Conservation (phyloP, 805 yeast genomes). For the Babjeviella inositovora region DNA sequence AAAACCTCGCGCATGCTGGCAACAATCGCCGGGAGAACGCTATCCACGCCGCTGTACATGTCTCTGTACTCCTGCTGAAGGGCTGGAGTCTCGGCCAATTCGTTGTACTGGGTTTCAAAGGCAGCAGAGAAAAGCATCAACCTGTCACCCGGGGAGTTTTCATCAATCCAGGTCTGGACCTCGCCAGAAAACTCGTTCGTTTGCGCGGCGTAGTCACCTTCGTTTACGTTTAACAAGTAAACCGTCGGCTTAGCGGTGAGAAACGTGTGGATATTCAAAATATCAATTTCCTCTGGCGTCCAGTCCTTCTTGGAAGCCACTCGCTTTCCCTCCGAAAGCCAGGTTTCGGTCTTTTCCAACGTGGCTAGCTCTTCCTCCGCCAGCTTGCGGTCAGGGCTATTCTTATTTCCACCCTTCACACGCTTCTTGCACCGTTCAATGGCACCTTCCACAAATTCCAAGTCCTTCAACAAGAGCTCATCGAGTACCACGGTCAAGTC, state of each 20-base stretch:
- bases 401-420: conserved; percentile 11
- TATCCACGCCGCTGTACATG: conserved; percentile 16
- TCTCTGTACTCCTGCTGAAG: conserved; percentile 12
- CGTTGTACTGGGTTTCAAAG: conserved; percentile 23
- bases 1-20: conserved; percentile 49
- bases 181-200: conserved; percentile 30
- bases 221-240: conserved; percentile 57
- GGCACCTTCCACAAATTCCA: conserved; percentile 43
- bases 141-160: conserved; percentile 42
- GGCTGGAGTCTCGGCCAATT: conserved; percentile 5
- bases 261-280: conserved; percentile 56
- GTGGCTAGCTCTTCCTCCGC: conserved; percentile 12
- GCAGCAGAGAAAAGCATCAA: conserved; percentile 24
- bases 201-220: conserved; percentile 43
- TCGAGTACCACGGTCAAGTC: conserved; percentile 50
- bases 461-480: conserved; percentile 49
- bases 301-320: conserved; percentile 44
- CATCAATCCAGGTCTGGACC: conserved; percentile 51
- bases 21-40: conserved; percentile 51
- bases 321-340: conserved; percentile 33
- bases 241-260: conserved; percentile 85
- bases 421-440: conserved; percentile 46
- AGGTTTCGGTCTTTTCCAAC: conserved; percentile 14
- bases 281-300: conserved; percentile 46
- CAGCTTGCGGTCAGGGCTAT: conserved; percentile 9